A percentile compares a stretch with the other conserved stretches of the same genome.
These are phyloP conservation scores for Cercis canadensis DNA, from an alignment of 306 rosid genomes.

Conservation along the genomic window DNA sequence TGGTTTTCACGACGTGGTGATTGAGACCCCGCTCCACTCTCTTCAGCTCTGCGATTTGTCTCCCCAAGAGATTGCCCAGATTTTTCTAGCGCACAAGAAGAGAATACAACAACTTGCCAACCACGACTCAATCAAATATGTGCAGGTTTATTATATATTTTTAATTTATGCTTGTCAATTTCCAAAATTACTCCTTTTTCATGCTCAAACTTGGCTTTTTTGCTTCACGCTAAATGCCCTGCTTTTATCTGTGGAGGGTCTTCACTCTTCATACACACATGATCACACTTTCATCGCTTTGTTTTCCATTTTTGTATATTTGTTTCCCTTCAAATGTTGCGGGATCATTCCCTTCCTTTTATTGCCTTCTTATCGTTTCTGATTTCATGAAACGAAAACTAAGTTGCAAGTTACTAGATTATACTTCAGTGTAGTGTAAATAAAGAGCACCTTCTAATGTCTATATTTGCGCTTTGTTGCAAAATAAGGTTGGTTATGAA, in stretches of 20 bases:
- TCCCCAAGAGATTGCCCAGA: slow-evolving; percentile 44
- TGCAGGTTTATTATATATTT: slow-evolving; percentile 55
- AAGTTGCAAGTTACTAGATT: too few species aligned
- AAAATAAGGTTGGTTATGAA: neutral
- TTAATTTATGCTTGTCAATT: neutral
- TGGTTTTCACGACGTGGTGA: slow-evolving; percentile 80
- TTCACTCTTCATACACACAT: too few species aligned
- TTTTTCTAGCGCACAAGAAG: slow-evolving; percentile 49
- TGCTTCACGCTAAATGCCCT: neutral
- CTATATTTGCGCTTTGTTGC: neutral
- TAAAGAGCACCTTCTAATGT: neutral
- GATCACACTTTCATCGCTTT: too few species aligned
- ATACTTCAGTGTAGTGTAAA: too few species aligned
- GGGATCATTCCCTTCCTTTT: too few species aligned
- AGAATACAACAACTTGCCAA: slow-evolving; percentile 54
- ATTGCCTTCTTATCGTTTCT: too few species aligned
- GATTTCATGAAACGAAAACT: too few species aligned
- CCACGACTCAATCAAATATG: slow-evolving; percentile 58
- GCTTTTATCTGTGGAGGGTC: too few species aligned
- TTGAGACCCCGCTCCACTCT: slow-evolving; percentile 75
- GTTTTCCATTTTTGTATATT: too few species aligned
- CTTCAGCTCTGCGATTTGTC: slow-evolving; percentile 60
- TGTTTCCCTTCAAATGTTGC: neutral
- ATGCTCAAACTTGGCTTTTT: neutral
- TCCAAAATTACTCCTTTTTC: neutral